Evolutionary conservation across 2,329 filamentous ascomycete species (phyloP).

Genomic region (Epichloe sylvatica): DNA sequence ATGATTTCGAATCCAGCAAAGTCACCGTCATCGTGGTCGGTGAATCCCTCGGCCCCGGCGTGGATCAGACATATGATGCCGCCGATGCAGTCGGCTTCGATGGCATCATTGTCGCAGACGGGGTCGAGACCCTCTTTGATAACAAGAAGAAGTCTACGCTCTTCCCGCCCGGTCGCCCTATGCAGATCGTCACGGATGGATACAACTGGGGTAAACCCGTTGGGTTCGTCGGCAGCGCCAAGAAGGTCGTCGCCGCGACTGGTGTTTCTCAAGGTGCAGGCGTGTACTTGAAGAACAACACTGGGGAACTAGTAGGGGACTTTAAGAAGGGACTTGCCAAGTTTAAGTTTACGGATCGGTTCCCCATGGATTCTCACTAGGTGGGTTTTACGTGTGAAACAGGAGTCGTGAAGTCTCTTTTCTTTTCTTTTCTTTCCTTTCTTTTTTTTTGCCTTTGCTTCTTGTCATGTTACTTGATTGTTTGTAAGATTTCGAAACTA

Average conservation of each 20-base stretch:
- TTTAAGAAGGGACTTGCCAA: conserved; percentile 46
- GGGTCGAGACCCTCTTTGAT: conserved; percentile 38
- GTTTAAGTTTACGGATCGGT: conserved; percentile 54
- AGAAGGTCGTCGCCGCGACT: conserved; percentile 24
- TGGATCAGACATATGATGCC: conserved; percentile 50
- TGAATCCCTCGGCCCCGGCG: conserved; percentile 38
- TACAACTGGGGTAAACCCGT: conserved; percentile 61
- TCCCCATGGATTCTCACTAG: conserved; percentile 35
- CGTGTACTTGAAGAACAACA: conserved; percentile 24
- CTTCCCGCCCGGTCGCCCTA: conserved; percentile 49
- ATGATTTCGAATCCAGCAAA: conserved; percentile 33
- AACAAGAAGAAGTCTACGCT: conserved; percentile 32
- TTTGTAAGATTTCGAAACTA: too few species aligned
- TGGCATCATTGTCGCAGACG: conserved; percentile 44
- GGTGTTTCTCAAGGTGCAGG: conserved; percentile 31
- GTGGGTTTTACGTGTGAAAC: not conserved
- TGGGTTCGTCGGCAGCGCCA: conserved; percentile 37
- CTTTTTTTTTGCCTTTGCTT: not conserved
- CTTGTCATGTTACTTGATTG: not conserved
- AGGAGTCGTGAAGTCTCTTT: conserved; percentile 4
- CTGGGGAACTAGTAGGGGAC: conserved; percentile 25
- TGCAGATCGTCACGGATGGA: conserved; percentile 47
- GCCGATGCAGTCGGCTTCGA: conserved; percentile 51
- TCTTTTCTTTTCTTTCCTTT: not conserved
- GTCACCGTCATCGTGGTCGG: conserved; percentile 47